These are phyloP conservation scores for Lophiotrema nucula DNA, from an alignment of 495 filamentous ascomycete genomes.

Conservation along the genomic window DNA sequence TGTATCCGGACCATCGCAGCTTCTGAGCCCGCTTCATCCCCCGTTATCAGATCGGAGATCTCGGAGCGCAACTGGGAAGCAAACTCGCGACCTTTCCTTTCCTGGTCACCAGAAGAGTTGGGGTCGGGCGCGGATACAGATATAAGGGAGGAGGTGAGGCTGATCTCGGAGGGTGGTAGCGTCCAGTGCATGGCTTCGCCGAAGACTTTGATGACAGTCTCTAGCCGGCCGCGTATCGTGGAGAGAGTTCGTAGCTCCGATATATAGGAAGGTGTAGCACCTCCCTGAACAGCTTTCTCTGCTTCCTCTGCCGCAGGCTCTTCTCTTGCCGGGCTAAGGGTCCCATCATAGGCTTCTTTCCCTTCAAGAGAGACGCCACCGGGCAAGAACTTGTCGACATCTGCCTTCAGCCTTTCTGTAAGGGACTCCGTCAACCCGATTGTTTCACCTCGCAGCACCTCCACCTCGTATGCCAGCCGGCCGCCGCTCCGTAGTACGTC, in stretches of 20 bases:
- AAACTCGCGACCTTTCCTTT: constrained; percentile 76
- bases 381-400: constrained; percentile 68
- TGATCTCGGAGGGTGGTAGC: constrained; percentile 70
- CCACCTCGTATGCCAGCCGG: constrained; percentile 90
- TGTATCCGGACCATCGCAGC: constrained; percentile 69
- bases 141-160: constrained; percentile 66
- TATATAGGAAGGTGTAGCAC: constrained; percentile 67
- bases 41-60: constrained; percentile 64
- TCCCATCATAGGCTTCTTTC: constrained; percentile 6
- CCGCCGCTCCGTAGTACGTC: constrained; percentile 87
- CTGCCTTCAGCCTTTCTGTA: constrained; percentile 64
- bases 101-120: constrained; percentile 61
- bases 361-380: constrained; percentile 42
- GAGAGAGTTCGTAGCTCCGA: constrained; percentile 76
- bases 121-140: constrained; percentile 74
- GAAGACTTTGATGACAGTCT: constrained; percentile 83
- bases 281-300: constrained; percentile 23
- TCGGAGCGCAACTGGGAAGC: constrained; percentile 68
- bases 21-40: constrained; percentile 52
- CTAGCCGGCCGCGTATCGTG: constrained; percentile 74
- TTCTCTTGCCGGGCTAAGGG: not conserved
- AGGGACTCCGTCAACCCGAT: constrained; percentile 73
- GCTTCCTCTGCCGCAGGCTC: not conserved
- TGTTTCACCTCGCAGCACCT: constrained; percentile 84
- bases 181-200: constrained; percentile 93